These are phyloP conservation scores for Penicillium occitanis DNA, from an alignment of 2,329 filamentous ascomycete species.

Conservation along the genomic window DNA sequence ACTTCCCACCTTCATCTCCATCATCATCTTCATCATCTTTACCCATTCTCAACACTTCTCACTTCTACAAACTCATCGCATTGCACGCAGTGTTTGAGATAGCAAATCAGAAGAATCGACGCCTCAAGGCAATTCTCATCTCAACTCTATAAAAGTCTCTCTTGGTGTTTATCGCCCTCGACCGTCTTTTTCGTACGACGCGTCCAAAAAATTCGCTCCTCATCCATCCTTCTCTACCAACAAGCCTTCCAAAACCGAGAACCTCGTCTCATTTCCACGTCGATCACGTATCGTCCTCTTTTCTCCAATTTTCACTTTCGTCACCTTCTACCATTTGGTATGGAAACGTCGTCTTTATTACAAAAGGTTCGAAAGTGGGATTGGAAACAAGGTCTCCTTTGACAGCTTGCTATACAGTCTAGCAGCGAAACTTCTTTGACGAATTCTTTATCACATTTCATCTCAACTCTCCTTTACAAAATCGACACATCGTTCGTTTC, in stretches of 20 bases:
- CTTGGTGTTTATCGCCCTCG: background rate
- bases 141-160: background rate
- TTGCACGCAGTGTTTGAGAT: constrained; percentile 2
- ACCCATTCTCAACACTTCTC: background rate
- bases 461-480: background rate
- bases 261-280: background rate
- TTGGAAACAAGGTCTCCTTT: constrained; percentile 4
- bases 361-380: background rate
- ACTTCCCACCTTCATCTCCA: background rate
- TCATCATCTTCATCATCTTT: background rate
- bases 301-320: background rate
- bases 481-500: background rate
- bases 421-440: background rate
- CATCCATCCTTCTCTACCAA: background rate
- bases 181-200: background rate
- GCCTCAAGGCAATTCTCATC: background rate
- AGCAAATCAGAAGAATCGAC: constrained; percentile 3
- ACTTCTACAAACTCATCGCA: background rate
- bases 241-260: background rate
- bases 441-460: background rate
- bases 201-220: background rate
- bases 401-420: background rate
- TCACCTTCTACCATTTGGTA: background rate
- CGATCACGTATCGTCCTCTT: background rate
- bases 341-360: background rate